phyloP scores from a whole-genome alignment of 1,139 yeast genomes.

The Candida smagusa region DNA sequence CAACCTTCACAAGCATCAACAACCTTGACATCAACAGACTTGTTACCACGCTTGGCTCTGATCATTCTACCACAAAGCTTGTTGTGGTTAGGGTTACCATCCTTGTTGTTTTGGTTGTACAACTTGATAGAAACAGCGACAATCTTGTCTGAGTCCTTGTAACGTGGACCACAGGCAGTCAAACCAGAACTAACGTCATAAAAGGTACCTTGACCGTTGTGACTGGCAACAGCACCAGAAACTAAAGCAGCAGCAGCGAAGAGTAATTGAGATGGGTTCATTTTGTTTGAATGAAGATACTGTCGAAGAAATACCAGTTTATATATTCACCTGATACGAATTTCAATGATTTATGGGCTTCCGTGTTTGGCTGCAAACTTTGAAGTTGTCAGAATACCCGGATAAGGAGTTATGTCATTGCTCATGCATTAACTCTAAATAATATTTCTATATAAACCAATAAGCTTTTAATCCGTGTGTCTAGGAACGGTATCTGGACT shows the following conservation, averaged over 20 bases:
- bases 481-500: no score
- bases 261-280: not conserved
- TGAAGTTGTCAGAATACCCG: no score
- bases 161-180: conserved; percentile 51
- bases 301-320: not conserved
- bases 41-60: conserved; percentile 32
- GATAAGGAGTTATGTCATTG: no score
- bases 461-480: no score
- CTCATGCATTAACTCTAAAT: no score
- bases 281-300: not conserved
- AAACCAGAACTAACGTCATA: conserved; percentile 53
- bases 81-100: conserved; percentile 36
- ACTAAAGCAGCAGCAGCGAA: not conserved
- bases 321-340: not conserved
- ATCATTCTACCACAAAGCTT: conserved; percentile 38
- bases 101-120: conserved; percentile 25
- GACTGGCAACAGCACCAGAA: not conserved
- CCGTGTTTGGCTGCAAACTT: not conserved
- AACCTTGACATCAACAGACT: conserved; percentile 38
- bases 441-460: no score
- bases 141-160: conserved; percentile 43
- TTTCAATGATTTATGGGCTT: not conserved
- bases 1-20: conserved; percentile 40
- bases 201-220: conserved; percentile 57
- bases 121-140: conserved; percentile 35